phyloP scores from a whole-genome alignment of 2,329 filamentous ascomycete species.

The Calonectria hongkongensis region DNA sequence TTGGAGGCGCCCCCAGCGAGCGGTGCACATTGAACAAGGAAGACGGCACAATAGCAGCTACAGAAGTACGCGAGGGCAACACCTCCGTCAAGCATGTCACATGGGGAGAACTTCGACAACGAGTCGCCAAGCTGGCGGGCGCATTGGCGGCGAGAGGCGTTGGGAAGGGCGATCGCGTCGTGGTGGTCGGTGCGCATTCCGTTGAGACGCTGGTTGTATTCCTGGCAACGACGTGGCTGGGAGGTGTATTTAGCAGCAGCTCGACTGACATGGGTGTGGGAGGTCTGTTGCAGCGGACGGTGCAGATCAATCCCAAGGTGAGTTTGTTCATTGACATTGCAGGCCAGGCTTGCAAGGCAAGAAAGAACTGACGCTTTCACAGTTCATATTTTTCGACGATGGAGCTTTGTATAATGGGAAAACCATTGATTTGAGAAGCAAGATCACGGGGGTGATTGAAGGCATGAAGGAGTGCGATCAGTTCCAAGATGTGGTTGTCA shows the following conservation, averaged over 20 bases:
- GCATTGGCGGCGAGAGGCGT: conserved; percentile 82
- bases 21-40: conserved; percentile 78
- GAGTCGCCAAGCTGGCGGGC: conserved; percentile 76
- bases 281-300: conserved; percentile 83
- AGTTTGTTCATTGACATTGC: conserved; percentile 30
- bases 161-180: conserved; percentile 82
- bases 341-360: background rate
- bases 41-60: conserved; percentile 81
- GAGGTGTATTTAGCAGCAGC: conserved; percentile 84
- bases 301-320: conserved; percentile 83
- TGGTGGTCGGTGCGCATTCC: conserved; percentile 84
- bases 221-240: conserved; percentile 81
- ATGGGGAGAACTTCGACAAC: conserved; percentile 79
- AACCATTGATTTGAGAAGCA: conserved; percentile 80
- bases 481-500: conserved; percentile 78
- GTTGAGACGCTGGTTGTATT: conserved; percentile 84
- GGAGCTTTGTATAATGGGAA: conserved; percentile 87
- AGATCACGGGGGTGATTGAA: conserved; percentile 82
- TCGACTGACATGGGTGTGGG: conserved; percentile 90
- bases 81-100: conserved; percentile 74
- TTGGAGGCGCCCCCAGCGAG: conserved; percentile 63
- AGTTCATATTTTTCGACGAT: conserved; percentile 90
- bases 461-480: conserved; percentile 77
- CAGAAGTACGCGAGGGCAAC: conserved; percentile 82
- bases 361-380: conserved; percentile 16